These are phyloP conservation scores for Eucalyptus erythrocorys DNA, from an alignment of 345 rosid species.

Conservation along the genomic window DNA sequence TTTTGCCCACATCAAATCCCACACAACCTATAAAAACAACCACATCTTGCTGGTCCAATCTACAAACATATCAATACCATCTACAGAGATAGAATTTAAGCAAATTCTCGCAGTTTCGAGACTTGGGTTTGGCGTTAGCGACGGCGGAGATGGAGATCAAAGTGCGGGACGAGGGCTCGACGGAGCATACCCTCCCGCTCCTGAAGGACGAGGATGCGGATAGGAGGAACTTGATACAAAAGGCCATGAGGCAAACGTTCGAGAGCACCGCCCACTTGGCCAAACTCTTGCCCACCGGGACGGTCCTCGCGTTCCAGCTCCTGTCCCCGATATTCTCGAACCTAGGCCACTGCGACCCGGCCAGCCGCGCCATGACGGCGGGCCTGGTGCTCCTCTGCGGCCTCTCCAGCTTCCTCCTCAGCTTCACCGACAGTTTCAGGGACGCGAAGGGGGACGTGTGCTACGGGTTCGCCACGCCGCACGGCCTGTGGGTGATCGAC, in stretches of 20 bases:
- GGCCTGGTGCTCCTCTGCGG: constrained; percentile 48
- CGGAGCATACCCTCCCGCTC: constrained; percentile 30
- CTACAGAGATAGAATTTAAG: neutral
- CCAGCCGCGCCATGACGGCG: constrained; percentile 43
- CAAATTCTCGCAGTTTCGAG: neutral
- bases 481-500: constrained; percentile 78
- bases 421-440: constrained; percentile 77
- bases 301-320: constrained; percentile 88
- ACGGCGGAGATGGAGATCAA: constrained; percentile 31
- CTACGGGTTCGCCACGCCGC: constrained; percentile 62
- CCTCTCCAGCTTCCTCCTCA: constrained; percentile 51
- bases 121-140: neutral
- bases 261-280: constrained; percentile 86
- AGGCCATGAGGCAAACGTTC: constrained; percentile 75
- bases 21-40: neutral
- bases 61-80: neutral
- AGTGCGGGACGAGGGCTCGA: constrained; percentile 10
- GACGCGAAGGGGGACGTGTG: constrained; percentile 60
- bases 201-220: constrained; percentile 14
- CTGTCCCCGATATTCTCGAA: constrained; percentile 72
- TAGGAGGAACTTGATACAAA: constrained; percentile 42
- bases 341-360: constrained; percentile 61
- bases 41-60: neutral
- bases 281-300: constrained; percentile 83
- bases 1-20: neutral